Base-by-base conservation (phyloP, 192 early-diverging fungal genomes). In the Coemansia sp. region DNA sequence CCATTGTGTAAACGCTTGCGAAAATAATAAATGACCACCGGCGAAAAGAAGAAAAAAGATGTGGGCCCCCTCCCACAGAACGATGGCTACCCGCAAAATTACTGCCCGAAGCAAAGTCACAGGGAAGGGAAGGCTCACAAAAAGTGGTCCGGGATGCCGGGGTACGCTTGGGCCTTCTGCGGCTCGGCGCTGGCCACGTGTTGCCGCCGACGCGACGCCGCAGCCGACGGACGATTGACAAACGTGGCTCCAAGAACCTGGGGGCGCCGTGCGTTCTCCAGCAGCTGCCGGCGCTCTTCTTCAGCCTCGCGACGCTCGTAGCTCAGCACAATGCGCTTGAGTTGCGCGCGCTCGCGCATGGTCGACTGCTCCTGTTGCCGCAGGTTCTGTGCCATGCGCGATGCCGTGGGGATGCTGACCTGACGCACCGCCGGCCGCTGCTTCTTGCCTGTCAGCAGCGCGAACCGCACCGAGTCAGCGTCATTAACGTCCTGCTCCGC, bases 261-360 rank as follows among this genome's bases (percentile, higher is more conserved):
- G 22, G 36, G 17, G 21, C 26, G 38, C 38, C 1, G 38, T 39
- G 50, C 28, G n/a, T 64, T 56, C n/a, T 53, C 47, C 50, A 56
- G 50, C 34, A 58, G 15, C 28, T 47, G 52, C 44, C 40, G 31
- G 35, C 32, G 39, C 44, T 67, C 60, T 56, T 75, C 72, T 27
- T 63, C 65, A n/a, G 64, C 65, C 14, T 68, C 64, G 11, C 72
- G 72, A 19, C 64, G 62, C 59, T 97, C 92, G 44, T 95, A 97
- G 60, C 83, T 87, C 21, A 99, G 78, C 8, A 99, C 97, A 25
- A 97, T 67, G 56, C 86, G 77, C 69, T 99, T 99, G 62, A 99
- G 77, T 35, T 91, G 87, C 49, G 83, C 83, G 52, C 90, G 87
- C 66, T 97, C 95, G 48, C 89, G 87, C 42, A 88, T 81, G 21